These are phyloP conservation scores for Claviceps pusilla DNA, from an alignment of 2,329 filamentous ascomycete species.

Conservation along the genomic window DNA sequence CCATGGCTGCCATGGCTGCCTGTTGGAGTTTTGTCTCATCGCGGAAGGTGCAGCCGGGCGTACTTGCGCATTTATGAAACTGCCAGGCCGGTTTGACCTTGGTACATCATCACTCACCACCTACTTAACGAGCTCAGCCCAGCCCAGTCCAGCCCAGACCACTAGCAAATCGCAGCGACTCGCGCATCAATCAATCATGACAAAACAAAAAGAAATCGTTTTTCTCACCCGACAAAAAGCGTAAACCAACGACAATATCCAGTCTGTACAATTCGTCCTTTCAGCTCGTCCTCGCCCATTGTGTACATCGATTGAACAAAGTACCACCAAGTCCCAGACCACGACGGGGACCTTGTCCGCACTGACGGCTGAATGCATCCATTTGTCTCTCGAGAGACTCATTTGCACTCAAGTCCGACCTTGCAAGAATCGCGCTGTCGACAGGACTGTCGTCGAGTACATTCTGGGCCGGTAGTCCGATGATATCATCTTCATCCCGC, in stretches of 20 bases:
- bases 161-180: no score
- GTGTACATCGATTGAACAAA: not conserved
- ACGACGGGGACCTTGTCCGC: not conserved
- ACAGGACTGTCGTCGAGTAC: not conserved
- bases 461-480: not conserved
- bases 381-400: not conserved
- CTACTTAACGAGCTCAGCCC: no score
- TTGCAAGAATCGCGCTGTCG: not conserved
- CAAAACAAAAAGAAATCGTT: no score
- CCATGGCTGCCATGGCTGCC: no score
- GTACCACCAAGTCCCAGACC: not conserved
- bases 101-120: no score
- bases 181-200: no score
- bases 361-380: not conserved
- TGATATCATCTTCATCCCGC: not conserved
- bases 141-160: no score
- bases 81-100: no score
- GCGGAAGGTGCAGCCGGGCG: not conserved
- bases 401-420: not conserved
- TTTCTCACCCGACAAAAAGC: not conserved
- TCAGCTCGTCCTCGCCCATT: not conserved
- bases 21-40: not conserved
- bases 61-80: not conserved
- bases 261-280: not conserved
- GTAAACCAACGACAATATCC: not conserved